phyloP scores from a whole-genome alignment of 345 rosid genomes.

The Acer saccharum region DNA sequence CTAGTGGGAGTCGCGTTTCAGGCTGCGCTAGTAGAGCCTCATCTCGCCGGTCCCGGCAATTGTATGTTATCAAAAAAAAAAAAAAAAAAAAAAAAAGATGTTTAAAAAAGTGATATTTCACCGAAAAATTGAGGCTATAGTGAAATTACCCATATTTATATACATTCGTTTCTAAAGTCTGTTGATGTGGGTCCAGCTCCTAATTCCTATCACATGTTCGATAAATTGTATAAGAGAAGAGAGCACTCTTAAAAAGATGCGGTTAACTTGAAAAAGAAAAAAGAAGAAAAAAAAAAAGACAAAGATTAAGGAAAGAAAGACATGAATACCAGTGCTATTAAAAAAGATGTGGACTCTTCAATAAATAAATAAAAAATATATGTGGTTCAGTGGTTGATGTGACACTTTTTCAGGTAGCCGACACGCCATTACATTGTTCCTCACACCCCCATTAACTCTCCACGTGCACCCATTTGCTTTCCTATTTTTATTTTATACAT shows the following conservation, averaged over 20 bases:
- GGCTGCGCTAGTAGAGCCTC: too few relatives aligned
- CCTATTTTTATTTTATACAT: background rate
- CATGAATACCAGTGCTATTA: background rate
- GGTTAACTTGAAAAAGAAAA: background rate
- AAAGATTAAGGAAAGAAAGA: background rate
- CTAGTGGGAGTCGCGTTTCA: too few relatives aligned
- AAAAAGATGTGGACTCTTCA: too few relatives aligned
- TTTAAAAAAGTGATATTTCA: too few relatives aligned
- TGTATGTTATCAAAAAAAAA: too few relatives aligned
- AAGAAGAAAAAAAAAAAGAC: too few relatives aligned
- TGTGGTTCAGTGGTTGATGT: slow-evolving; percentile 12
- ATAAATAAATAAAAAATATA: too few relatives aligned
- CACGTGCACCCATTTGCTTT: slow-evolving; percentile 46
- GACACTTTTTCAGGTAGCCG: slow-evolving; percentile 40
- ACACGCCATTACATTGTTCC: slow-evolving; percentile 36
- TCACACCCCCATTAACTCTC: slow-evolving; percentile 18
- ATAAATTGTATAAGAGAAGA: background rate
- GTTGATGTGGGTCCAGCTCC: background rate
- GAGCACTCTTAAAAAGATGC: too few relatives aligned
- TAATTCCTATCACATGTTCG: slow-evolving; percentile 8
- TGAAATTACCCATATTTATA: too few relatives aligned
- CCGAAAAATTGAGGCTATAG: too few relatives aligned
- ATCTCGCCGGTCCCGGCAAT: too few relatives aligned
- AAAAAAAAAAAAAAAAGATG: too few relatives aligned
- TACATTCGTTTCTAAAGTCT: background rate